phyloP scores from a whole-genome alignment of 441 rosid genomes.

The Breynia disticha region DNA sequence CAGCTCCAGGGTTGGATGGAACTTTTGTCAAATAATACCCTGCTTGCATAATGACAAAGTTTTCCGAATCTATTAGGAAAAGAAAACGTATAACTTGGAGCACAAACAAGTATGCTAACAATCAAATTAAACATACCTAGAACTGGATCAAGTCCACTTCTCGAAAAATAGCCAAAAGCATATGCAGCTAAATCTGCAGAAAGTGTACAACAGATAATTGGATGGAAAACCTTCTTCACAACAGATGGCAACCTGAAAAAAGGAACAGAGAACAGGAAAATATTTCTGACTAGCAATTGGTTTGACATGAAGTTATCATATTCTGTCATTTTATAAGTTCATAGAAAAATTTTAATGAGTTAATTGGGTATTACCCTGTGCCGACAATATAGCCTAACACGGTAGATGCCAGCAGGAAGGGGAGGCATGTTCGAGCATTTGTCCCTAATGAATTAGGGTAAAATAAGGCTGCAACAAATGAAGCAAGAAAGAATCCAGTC shows the following conservation, averaged over 20 bases:
- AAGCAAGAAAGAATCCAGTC: constrained; percentile 59
- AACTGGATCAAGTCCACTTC: constrained; percentile 70
- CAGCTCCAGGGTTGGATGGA: constrained; percentile 86
- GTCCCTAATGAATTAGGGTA: constrained; percentile 71
- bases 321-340: background rate
- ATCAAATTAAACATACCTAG: constrained; percentile 35
- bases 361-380: constrained; percentile 46
- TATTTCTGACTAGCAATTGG: too few species aligned
- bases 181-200: constrained; percentile 80
- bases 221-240: constrained; percentile 69
- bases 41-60: constrained; percentile 21
- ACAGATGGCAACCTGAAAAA: constrained; percentile 64
- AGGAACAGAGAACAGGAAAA: too few species aligned
- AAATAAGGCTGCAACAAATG: constrained; percentile 55
- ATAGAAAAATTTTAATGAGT: background rate
- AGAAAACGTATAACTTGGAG: too few species aligned
- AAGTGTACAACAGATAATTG: constrained; percentile 77
- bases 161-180: constrained; percentile 75
- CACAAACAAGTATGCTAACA: background rate
- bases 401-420: constrained; percentile 85
- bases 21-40: constrained; percentile 80
- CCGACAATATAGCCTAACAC: constrained; percentile 87
- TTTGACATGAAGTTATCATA: background rate
- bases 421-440: constrained; percentile 75
- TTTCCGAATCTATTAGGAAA: background rate